Evolutionary conservation across 1,284 basidiomycete genomes (phyloP), one percentile per base, ranked within the genome.

Genomic region (Puccinia horiana): DNA sequence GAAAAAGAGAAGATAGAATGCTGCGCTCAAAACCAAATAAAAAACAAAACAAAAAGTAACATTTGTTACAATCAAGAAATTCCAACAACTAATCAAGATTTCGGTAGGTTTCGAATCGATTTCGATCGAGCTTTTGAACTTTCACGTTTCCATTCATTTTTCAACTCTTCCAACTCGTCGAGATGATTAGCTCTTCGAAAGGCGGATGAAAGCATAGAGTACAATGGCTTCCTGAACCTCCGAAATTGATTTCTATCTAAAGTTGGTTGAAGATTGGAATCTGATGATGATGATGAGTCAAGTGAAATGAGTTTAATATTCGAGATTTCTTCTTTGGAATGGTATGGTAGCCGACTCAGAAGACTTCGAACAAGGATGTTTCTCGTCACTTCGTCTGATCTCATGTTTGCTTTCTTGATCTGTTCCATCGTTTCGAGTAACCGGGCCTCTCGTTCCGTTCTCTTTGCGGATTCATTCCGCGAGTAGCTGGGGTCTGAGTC

Each of bases 161-260:
- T 73, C 40, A 80, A 52, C 12, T 72, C 32, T n/a, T 44, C 47
- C 47, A 56, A 67, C 40, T 80, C 78, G 32, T 72, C 67, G 14
- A 47, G 32, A 56, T 35, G 44, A 42, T 69, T 54, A 80, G 78
- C 78, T 35, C 69, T 49, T 14, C 54, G 40, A 42, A 80, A 73
- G n/a, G 78, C 78, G 20, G 67, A 72, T 26, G 69, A 72, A 32
- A 80, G 35, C 78, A 80, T 80, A 32, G 78, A 80, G 70, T 80
- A 80, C 18, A 80, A 54, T 16, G 78, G 78, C 58, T 49, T 80
- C 42, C 78, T 54, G 42, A 80, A 72, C 69, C 78, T 69, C 70
- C 78, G 70, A 73, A 80, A 80, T n/a, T 80, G 65, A 11, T 54
- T 58, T 56, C 78, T 69, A 37, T 52, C 69, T 14, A 80, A 16